A percentile compares a stretch with the other conserved stretches of the same genome.
Conservation (phyloP, 306 rosid genomes). For the Cucurbita pepo region DNA sequence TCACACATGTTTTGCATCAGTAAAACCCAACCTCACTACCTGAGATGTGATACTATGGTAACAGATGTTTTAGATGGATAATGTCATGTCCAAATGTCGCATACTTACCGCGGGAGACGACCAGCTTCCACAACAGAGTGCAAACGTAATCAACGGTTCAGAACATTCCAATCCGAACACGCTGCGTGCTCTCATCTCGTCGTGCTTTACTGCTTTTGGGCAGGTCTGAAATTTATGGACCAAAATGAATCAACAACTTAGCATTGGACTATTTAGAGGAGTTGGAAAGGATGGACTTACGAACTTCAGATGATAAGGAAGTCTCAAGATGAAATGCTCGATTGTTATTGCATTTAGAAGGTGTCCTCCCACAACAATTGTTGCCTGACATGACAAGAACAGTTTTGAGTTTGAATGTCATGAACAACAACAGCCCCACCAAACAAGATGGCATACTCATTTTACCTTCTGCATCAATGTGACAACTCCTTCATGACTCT, state of each 20-base stretch:
- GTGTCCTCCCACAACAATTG: conserved; percentile 69
- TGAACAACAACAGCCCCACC: background rate
- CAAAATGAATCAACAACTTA: background rate
- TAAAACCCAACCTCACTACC: background rate
- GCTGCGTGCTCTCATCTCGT: conserved; percentile 64
- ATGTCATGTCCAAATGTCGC: background rate
- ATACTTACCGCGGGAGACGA: conserved; percentile 89
- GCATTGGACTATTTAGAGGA: background rate
- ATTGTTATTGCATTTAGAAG: conserved; percentile 73
- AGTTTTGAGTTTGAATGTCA: background rate
- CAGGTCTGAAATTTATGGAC: conserved; percentile 40
- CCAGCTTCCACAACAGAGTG: conserved; percentile 98
- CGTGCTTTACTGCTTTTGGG: conserved; percentile 62
- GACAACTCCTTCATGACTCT: conserved; percentile 84
- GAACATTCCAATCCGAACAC: conserved; percentile 80
- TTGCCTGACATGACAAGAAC: conserved; percentile 38
- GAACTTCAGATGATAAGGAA: conserved; percentile 88
- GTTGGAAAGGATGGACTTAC: conserved; percentile 29
- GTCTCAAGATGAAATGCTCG: conserved; percentile 88
- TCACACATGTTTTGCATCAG: background rate
- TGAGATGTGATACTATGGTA: background rate
- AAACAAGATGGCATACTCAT: background rate
- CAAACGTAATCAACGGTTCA: conserved; percentile 85
- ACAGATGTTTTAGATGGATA: no score
- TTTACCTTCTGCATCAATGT: conserved; percentile 85